Evolutionary conservation across 257 asterid genomes (phyloP), one percentile per base, ranked within the genome.

Genomic region (Paulownia fortunei): DNA sequence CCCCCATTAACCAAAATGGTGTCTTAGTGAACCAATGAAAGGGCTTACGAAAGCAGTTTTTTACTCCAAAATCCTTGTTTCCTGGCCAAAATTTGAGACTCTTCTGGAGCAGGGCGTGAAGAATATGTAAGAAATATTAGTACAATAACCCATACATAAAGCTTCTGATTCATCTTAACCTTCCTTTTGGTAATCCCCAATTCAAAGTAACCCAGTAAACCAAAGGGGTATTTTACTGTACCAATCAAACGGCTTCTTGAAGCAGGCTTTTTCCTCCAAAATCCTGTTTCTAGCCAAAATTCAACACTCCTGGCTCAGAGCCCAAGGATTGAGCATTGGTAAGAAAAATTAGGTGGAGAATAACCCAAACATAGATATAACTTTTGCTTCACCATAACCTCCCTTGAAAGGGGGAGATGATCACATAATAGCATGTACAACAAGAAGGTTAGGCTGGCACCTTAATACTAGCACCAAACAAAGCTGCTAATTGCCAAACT

Each of bases 381-480:
- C n/a, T n/a, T n/a, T n/a, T n/a, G n/a, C n/a, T n/a, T n/a, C n/a
- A n/a, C n/a, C n/a, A n/a, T n/a, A n/a, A n/a, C n/a, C n/a, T n/a
- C n/a, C n/a, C n/a, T n/a, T n/a, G n/a, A n/a, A n/a, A n/a, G n/a
- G n/a, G n/a, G n/a, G n/a, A n/a, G n/a, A n/a, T n/a, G n/a, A n/a
- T n/a, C n/a, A n/a, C n/a, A n/a, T n/a, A n/a, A 77, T 41, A 69
- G 70, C 13, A 41, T 63, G n/a, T 32, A 56, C 65, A 68, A 69
- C 71, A 58, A 42, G n/a, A n/a, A n/a, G 68, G 36, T 23, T 67
- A 67, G 56, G n/a, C 2, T 11, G 54, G 32, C 72, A 65, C 54
- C 51, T 3, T 11, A 11, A 42, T 11, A 19, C 56, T 24, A 44
- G 19, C 36, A 67, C 55, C 36, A 67, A 23, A 65, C 18, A 18